Evolutionary conservation across 148 eudicot species (phyloP), one percentile per base, ranked within the genome.

Genomic region (Rhododendron molle): DNA sequence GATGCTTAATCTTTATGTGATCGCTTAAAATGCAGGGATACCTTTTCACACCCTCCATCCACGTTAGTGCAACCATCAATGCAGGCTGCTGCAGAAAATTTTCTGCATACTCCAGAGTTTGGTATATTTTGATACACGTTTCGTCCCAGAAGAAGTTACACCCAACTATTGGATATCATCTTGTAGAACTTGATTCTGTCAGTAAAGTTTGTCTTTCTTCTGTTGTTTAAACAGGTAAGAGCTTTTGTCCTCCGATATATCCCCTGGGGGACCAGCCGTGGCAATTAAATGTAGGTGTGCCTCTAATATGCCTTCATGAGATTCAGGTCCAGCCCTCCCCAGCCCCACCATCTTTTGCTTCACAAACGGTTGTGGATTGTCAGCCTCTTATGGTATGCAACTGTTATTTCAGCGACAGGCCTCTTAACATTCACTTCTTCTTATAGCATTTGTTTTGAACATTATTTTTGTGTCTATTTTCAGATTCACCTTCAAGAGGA

Each of bases 401-500:
- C 52, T 46, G 76, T 60, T 78, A 38, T 79, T 84, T 58, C 47
- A 73, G 73, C 52, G 28, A 62, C 44, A n/a, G 52, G 80, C 81
- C 83, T 83, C 85, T 49, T 84, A 47, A 36, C 14, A 26, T 52
- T 83, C 46, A 40, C 34, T 13, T 62, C 23, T 60, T 60, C 67
- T 74, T 2, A 43, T 76, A 30, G 38, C 44, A 26, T 78, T 60
- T 2, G 26, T 44, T 65, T 84, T 36, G 81, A 85, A 38, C 58
- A 62, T 86, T 1, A 46, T 87, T 12, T 85, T 77, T 78, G 2
- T 40, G 7, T 26, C 46, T 73, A 86, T 88, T 78, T 78, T 38
- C 96, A 96, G 99, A 87, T 96, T 88, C 91, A 93, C 90, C 98
- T 97, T 90, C 98, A 95, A 90, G 99, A 97, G 88, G 98, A 95